Base-by-base conservation (phyloP, 495 filamentous ascomycete species). In the Penicillium macrosclerotiorum region DNA sequence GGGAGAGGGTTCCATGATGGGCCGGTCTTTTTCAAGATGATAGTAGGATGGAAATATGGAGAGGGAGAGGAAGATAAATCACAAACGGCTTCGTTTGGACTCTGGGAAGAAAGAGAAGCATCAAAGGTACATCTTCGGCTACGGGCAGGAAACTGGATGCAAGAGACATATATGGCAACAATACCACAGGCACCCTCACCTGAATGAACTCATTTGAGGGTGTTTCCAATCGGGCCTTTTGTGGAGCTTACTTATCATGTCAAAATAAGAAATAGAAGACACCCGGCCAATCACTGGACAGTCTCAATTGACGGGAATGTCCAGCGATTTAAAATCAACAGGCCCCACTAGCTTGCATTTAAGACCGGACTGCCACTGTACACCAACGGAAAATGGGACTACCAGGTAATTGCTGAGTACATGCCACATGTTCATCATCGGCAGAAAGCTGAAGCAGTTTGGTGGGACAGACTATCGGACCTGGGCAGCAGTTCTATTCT, bases 381-480 rank as follows among this genome's bases (percentile, higher is more conserved):
- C 37, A 17, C 37, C 37, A 25, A 26, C 13, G 23, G 11, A 37
- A 3, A 37, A 23, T 9, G 34, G 34, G 18, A 23, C 23, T 3
- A 13, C 37, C 22, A 3, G 17, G 13, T 27, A 11, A 29, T 12
- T 17, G 25, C 13, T 12, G 19, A 7, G 18, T 11, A 6, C 36
- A 16, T 7, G 23, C 37, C 37, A 40, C 37, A 40, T 40, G 37
- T 40, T 8, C 3, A 29, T 12, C 29, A 13, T 16, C 13, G 16
- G 37, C 7, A 5, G n/a, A n/a, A 19, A 29, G 13, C 24, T 29
- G 16, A 19, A 29, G 24, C 14, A 5, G 16, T 4, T 11, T 40
- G 11, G 37, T 40, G 6, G 37, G 16, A 40, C 37, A 29, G 17
- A 6, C 37, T 17, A 40, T 40, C 37, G 37, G 37, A 29, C 37